Percentiles rank a stretch among this genome's conserved stretches.
Evolutionary conservation across 1,284 basidiomycete species (phyloP).

Genomic region (Malassezia psittaci): DNA sequence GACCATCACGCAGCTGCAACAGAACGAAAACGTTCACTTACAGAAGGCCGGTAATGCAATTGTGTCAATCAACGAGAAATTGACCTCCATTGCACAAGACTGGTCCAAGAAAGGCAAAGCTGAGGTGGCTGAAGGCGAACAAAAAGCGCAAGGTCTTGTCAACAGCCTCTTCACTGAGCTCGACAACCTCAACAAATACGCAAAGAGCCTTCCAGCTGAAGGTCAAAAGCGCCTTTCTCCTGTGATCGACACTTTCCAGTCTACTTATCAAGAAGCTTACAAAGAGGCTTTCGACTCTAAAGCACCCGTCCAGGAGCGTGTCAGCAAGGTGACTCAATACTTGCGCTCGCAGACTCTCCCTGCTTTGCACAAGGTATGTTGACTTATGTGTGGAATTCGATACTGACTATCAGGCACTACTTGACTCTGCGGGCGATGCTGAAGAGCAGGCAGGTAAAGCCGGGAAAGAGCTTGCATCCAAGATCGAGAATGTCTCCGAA

Average conservation of each 20-base stretch:
- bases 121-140: constrained; percentile 33
- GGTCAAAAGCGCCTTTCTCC: constrained; percentile 40
- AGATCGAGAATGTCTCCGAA: not conserved
- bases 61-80: constrained; percentile 24
- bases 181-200: constrained; percentile 40
- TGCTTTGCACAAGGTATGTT: constrained; percentile 33
- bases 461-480: not conserved
- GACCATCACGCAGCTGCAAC: constrained; percentile 38
- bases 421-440: not conserved
- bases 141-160: constrained; percentile 31
- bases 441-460: not conserved
- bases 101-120: constrained; percentile 26
- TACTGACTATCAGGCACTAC: no score
- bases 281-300: constrained; percentile 39
- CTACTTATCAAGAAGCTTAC: constrained; percentile 37
- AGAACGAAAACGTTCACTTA: constrained; percentile 38
- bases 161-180: constrained; percentile 18
- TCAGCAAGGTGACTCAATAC: constrained; percentile 33
- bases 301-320: constrained; percentile 29
- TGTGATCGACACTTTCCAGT: constrained; percentile 34
- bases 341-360: constrained; percentile 40
- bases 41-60: constrained; percentile 24
- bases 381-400: not conserved
- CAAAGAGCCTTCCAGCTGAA: constrained; percentile 33
- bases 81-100: constrained; percentile 34